phyloP scores from a whole-genome alignment of 768 basidiomycete species.

The Agaricus blazei region DNA sequence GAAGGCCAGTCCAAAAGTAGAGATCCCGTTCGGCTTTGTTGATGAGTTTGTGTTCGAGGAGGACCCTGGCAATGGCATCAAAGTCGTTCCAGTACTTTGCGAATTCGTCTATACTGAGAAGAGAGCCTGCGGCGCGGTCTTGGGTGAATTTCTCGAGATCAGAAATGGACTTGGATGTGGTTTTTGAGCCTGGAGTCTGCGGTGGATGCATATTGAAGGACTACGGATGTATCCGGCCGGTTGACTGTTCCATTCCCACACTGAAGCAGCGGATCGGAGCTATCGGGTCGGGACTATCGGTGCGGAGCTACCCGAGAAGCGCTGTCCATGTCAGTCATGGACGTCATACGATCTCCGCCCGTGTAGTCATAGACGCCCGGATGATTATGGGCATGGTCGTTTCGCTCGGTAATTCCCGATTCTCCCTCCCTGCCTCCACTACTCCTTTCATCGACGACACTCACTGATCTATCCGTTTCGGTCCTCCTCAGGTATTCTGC shows the following conservation, averaged over 20 bases:
- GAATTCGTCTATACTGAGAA: neutral
- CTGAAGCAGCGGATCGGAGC: too few relatives aligned
- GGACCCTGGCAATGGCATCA: neutral
- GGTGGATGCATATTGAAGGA: neutral
- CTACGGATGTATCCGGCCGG: neutral
- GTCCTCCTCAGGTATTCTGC: too few relatives aligned
- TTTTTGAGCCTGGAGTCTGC: neutral
- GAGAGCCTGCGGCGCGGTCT: neutral
- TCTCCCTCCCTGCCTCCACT: too few relatives aligned
- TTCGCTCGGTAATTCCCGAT: too few relatives aligned
- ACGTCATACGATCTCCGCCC: too few relatives aligned
- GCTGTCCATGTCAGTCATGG: too few relatives aligned
- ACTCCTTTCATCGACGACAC: too few relatives aligned
- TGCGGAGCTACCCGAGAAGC: too few relatives aligned
- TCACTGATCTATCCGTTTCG: too few relatives aligned
- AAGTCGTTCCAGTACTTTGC: slow-evolving; percentile 4
- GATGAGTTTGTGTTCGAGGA: neutral
- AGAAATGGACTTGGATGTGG: neutral
- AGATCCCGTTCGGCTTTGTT: neutral
- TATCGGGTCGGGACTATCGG: too few relatives aligned
- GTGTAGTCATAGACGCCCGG: too few relatives aligned
- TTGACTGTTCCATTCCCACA: neutral
- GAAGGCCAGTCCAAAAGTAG: neutral
- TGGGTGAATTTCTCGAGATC: neutral
- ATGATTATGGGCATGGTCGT: too few relatives aligned